Evolutionary conservation across 768 basidiomycete genomes (phyloP), one percentile per base, ranked within the genome.

Genomic region (Collybia nuda): DNA sequence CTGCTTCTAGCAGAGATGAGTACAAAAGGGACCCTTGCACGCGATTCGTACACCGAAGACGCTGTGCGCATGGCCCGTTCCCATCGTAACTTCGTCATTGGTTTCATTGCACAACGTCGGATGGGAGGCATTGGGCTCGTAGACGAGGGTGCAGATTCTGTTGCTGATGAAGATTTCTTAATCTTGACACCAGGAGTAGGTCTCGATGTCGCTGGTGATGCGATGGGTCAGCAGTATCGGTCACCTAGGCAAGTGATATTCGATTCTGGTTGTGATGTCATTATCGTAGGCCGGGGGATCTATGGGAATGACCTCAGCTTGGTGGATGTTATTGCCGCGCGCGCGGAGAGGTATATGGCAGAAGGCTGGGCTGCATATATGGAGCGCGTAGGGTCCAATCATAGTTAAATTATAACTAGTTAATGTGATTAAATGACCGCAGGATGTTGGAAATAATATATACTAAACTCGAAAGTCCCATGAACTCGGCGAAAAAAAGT

Each of bases 1-100:
- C 76, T 99, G 40, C 77, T 99, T 32, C 85, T 99, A 39, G 91
- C 95, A 32, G 94, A 98, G 67, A 99, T 99, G 97, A 93, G 90
- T 61, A 91, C 90, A 21, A 82, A 83, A 53, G 96, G 93, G 6
- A 84, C 85, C 24, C 82, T 99, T 48, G 88, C 95, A 1, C 80
- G 77, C 2, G 94, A 92, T 6, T 60, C 75, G 15, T 99, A 99
- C 70, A 95, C 93, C 0, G 79, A 85, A 49, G 79, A 83, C 37
- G 87, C 95, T 1, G 85, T 98, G 39, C 79, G 81, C 11, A 95
- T 98, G 89, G 96, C 97, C 6, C 80, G 90, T 17, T 74, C 75
- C 35, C 77, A 88, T 58, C 80, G 82, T 17, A 82, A 88, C 56
- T 99, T 98, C 65, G 96, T 98, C 40, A 84, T 98, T 58, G 97